Conservation (phyloP, 768 basidiomycete species). For the Russula sp. region DNA sequence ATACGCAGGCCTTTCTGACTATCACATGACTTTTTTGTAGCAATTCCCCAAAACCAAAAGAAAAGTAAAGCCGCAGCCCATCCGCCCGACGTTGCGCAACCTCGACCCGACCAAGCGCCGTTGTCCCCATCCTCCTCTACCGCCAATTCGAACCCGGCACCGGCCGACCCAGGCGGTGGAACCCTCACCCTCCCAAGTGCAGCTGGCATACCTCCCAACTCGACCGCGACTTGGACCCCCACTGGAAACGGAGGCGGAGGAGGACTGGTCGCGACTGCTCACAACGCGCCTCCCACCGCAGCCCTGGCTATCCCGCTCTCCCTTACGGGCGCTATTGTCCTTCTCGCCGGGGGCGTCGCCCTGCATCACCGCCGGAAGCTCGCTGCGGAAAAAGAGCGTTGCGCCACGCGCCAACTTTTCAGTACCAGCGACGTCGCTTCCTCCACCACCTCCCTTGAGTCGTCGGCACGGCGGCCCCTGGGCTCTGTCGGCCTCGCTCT, state of each 20-base stretch:
- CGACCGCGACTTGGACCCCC: not conserved
- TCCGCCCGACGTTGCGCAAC: not conserved
- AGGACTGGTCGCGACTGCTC: slow-evolving; percentile 22
- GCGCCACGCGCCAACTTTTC: not conserved
- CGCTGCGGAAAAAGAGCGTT: slow-evolving; percentile 20
- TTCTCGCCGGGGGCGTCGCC: slow-evolving; percentile 25
- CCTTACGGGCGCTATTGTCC: slow-evolving; percentile 27
- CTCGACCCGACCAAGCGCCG: slow-evolving; percentile 6
- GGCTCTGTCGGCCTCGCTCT: not conserved
- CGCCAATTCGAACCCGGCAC: not conserved
- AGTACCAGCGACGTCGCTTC: not conserved
- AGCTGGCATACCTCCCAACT: not conserved
- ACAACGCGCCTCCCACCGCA: slow-evolving; percentile 25
- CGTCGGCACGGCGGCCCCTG: not conserved
- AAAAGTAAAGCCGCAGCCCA: not conserved
- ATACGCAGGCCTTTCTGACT: not conserved
- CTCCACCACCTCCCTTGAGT: not conserved
- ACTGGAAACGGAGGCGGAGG: not conserved
- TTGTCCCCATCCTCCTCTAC: not conserved
- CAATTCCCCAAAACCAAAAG: slow-evolving; percentile 4
- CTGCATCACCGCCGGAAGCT: slow-evolving; percentile 27
- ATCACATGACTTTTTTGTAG: not conserved
- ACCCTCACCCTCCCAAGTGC: slow-evolving; percentile 1
- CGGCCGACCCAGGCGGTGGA: not conserved
- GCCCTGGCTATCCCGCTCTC: slow-evolving; percentile 32